These are phyloP conservation scores for Aspergillus caelatus DNA, from an alignment of 2,329 filamentous ascomycete species.

Conservation along the genomic window DNA sequence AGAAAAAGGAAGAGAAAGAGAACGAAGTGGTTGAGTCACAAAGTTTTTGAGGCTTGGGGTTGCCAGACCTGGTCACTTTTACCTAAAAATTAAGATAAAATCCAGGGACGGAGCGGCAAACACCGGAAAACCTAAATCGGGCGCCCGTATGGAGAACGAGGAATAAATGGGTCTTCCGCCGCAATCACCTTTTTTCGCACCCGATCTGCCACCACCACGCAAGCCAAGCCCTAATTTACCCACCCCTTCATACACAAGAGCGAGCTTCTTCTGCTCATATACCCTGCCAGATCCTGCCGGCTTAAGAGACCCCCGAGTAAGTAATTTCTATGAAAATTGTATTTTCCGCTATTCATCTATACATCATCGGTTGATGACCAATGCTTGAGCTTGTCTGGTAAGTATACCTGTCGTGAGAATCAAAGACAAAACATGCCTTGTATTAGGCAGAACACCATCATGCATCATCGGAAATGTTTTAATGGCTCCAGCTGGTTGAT, in stretches of 20 bases:
- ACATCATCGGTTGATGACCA: not conserved
- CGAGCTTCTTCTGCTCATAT: not conserved
- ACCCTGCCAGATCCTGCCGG: not conserved
- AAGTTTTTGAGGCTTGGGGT: not conserved
- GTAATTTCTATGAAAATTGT: not conserved
- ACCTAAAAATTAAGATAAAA: conserved; percentile 3
- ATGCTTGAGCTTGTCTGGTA: not conserved
- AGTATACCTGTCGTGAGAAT: not conserved
- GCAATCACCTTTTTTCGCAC: not conserved
- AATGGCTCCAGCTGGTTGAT: not conserved
- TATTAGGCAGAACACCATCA: not conserved
- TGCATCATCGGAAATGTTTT: not conserved
- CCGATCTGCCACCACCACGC: not conserved
- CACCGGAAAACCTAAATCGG: conserved; percentile 10
- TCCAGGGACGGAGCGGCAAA: conserved; percentile 15
- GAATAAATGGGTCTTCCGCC: too few species aligned
- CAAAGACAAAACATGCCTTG: not conserved
- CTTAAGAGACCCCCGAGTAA: not conserved
- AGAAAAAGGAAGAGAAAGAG: not conserved
- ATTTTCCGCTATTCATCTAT: not conserved
- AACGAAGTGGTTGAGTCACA: not conserved
- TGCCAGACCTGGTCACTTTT: not conserved
- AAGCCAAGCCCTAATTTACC: not conserved
- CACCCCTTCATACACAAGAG: not conserved
- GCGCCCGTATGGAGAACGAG: not conserved